A percentile compares a stretch with the other conserved stretches of the same genome.
Evolutionary conservation across 2,329 filamentous ascomycete genomes (phyloP).

Genomic region (Cercospora nicotianae): DNA sequence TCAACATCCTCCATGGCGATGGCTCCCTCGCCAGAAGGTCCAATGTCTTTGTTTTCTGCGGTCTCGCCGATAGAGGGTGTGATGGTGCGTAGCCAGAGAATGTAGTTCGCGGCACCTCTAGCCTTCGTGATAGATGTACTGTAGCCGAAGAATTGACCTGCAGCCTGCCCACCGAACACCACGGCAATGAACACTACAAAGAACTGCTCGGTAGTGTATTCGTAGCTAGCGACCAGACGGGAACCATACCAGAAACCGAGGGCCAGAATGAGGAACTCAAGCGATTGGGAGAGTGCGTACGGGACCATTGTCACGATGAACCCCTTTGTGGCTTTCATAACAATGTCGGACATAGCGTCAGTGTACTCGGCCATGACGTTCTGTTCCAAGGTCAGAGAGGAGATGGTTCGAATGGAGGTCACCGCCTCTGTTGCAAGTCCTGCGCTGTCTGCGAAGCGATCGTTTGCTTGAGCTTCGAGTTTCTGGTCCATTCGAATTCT

Average conservation of each 20-base stretch:
- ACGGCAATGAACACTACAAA: conserved; percentile 62
- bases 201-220: conserved; percentile 47
- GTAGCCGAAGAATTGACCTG: conserved; percentile 67
- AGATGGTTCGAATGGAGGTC: conserved; percentile 39
- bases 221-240: conserved; percentile 35
- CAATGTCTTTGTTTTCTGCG: conserved; percentile 37
- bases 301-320: conserved; percentile 32
- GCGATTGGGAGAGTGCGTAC: conserved; percentile 38
- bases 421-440: conserved; percentile 41
- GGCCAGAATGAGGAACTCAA: conserved; percentile 37
- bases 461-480: conserved; percentile 34
- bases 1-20: conserved; percentile 33
- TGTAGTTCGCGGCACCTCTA: conserved; percentile 44
- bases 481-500: conserved; percentile 39
- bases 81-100: conserved; percentile 46
- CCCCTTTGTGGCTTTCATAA: conserved; percentile 22
- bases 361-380: conserved; percentile 35
- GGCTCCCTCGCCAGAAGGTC: conserved; percentile 29
- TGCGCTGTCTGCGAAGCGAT: conserved; percentile 39
- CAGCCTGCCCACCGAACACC: conserved; percentile 66
- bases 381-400: conserved; percentile 37
- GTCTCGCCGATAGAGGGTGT: conserved; percentile 42
- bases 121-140: conserved; percentile 44
- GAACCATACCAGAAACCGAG: conserved; percentile 42
- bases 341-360: conserved; percentile 33